These are phyloP conservation scores for Alternaria brassicae DNA, from an alignment of 2,329 filamentous ascomycete species.

Conservation along the genomic window DNA sequence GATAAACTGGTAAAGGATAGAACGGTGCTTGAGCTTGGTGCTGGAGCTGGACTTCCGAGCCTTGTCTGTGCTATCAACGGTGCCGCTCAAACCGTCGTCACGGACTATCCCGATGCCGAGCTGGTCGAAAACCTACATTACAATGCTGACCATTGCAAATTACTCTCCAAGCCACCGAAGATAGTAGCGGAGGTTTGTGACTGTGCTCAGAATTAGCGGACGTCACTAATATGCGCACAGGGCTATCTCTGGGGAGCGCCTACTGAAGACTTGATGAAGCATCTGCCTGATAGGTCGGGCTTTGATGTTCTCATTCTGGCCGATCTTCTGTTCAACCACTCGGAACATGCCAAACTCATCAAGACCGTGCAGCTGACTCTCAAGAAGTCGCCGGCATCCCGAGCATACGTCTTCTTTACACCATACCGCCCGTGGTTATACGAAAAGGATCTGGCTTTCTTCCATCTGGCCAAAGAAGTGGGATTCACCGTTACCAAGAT, in stretches of 20 bases:
- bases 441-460: slow-evolving; percentile 85
- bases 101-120: slow-evolving; percentile 86
- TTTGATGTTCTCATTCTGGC: slow-evolving; percentile 88
- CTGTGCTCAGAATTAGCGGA: not conserved
- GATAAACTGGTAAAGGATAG: slow-evolving; percentile 65
- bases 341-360: slow-evolving; percentile 80
- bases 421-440: slow-evolving; percentile 91
- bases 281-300: slow-evolving; percentile 58
- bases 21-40: slow-evolving; percentile 87
- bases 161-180: slow-evolving; percentile 48
- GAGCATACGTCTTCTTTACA: slow-evolving; percentile 89
- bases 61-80: slow-evolving; percentile 77
- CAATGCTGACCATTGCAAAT: slow-evolving; percentile 70
- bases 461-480: slow-evolving; percentile 72
- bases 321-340: slow-evolving; percentile 90
- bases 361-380: slow-evolving; percentile 74
- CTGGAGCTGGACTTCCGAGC: slow-evolving; percentile 83
- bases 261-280: slow-evolving; percentile 63
- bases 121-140: slow-evolving; percentile 79
- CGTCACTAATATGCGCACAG: slow-evolving; percentile 43
- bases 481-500: slow-evolving; percentile 82
- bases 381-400: slow-evolving; percentile 61
- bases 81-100: slow-evolving; percentile 73
- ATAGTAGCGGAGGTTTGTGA: slow-evolving; percentile 48
- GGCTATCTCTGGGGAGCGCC: slow-evolving; percentile 87